phyloP scores from a whole-genome alignment of 192 early-diverging fungal genomes.

The Phlyctochytrium arcticum region DNA sequence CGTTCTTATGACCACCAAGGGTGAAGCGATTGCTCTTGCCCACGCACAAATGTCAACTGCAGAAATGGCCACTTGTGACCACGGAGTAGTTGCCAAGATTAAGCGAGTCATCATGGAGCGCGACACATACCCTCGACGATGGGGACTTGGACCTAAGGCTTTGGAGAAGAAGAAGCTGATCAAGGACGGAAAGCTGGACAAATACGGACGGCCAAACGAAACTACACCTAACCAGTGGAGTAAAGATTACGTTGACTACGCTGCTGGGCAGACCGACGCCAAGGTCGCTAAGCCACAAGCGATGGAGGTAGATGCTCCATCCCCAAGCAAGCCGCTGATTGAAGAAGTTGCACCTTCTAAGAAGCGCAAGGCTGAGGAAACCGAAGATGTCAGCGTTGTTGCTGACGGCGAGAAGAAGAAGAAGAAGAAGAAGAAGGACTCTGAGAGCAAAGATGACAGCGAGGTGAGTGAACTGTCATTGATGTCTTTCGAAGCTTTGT shows the following conservation, averaged over 20 bases:
- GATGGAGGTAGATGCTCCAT: slow-evolving; percentile 8
- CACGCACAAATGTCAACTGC: slow-evolving; percentile 97
- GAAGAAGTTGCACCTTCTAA: slow-evolving; percentile 38
- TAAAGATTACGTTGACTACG: slow-evolving; percentile 50
- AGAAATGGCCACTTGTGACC: slow-evolving; percentile 94
- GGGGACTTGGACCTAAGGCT: slow-evolving; percentile 96
- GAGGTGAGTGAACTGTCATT: background rate
- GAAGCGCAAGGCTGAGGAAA: slow-evolving; percentile 25
- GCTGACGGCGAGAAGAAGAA: slow-evolving; percentile 32
- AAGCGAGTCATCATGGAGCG: slow-evolving; percentile 99
- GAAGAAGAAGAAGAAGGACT: slow-evolving; percentile 21
- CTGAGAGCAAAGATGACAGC: background rate
- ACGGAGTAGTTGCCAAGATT: slow-evolving; percentile 98
- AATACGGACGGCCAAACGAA: slow-evolving; percentile 89
- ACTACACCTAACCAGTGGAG: slow-evolving; percentile 81
- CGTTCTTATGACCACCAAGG: slow-evolving; percentile 99
- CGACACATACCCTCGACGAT: slow-evolving; percentile 96
- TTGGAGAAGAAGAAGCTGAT: slow-evolving; percentile 97
- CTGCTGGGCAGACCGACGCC: slow-evolving; percentile 21
- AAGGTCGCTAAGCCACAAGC: slow-evolving; percentile 9
- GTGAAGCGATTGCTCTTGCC: slow-evolving; percentile 97
- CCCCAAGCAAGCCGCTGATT: slow-evolving; percentile 26
- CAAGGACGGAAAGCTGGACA: slow-evolving; percentile 97
- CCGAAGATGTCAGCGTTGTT: slow-evolving; percentile 11
- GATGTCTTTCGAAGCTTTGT: background rate